A percentile compares a stretch with the other conserved stretches of the same genome.
Conservation (phyloP, 768 basidiomycete genomes). For the Phaeotremella skinneri region DNA sequence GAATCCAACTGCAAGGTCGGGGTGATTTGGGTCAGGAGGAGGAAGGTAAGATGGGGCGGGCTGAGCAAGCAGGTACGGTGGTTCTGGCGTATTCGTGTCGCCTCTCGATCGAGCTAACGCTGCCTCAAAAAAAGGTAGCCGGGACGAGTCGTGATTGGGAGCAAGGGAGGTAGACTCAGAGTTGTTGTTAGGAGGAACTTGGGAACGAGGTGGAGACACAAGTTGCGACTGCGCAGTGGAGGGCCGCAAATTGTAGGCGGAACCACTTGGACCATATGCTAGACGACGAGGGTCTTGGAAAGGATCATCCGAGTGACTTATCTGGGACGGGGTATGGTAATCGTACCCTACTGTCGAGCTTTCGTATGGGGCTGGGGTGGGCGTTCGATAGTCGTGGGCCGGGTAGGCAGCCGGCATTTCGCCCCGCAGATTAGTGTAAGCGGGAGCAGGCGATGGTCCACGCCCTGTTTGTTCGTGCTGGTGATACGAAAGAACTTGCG, state of each 20-base stretch:
- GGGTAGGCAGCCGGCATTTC: not conserved
- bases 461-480: not conserved
- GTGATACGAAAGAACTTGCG: slow-evolving; percentile 1
- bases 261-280: slow-evolving; percentile 13
- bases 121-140: slow-evolving; percentile 39
- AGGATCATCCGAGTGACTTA: not conserved
- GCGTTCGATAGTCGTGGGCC: not conserved
- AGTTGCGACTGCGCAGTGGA: not conserved
- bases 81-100: not conserved
- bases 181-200: not conserved
- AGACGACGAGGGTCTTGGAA: slow-evolving; percentile 1
- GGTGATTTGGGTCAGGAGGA: slow-evolving; percentile 41
- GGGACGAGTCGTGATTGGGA: not conserved
- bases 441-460: slow-evolving; percentile 26
- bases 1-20: slow-evolving; percentile 31
- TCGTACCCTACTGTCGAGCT: not conserved
- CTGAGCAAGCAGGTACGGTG: slow-evolving; percentile 11
- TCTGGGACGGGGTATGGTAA: not conserved
- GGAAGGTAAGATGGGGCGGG: slow-evolving; percentile 29
- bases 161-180: not conserved
- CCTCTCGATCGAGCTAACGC: slow-evolving; percentile 34
- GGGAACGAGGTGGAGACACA: not conserved
- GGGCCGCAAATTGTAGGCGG: not conserved
- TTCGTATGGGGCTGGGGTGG: not conserved
- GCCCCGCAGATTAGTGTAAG: slow-evolving; percentile 5